Percentiles rank a stretch among this genome's conserved stretches.
Evolutionary conservation across 1,139 yeast genomes (phyloP).

Genomic region (Sporopachydermia cereana): DNA sequence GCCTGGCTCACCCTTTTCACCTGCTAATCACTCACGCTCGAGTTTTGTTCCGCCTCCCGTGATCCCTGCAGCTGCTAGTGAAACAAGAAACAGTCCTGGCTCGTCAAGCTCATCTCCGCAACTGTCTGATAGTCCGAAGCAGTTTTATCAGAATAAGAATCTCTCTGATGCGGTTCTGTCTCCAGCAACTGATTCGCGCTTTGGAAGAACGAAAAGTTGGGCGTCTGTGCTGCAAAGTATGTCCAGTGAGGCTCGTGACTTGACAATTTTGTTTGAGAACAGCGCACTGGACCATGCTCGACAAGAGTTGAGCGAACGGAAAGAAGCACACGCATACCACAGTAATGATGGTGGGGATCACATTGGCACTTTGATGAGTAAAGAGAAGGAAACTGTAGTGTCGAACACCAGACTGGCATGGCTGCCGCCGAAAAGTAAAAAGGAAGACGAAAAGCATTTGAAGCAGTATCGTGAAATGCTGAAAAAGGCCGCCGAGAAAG

Average conservation of each 20-base stretch:
- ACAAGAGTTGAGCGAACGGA: constrained; percentile 4
- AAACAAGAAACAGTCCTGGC: not conserved
- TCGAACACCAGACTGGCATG: constrained; percentile 51
- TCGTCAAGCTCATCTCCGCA: constrained; percentile 7
- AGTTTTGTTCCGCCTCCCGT: not conserved
- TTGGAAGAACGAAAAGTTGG: constrained; percentile 10
- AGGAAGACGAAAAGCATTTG: constrained; percentile 45
- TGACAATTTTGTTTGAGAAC: constrained; percentile 30
- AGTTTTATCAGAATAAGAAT: not conserved
- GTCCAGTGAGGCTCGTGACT: constrained; percentile 38
- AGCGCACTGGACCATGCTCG: constrained; percentile 8
- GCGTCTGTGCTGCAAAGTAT: constrained; percentile 10
- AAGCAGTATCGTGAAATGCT: constrained; percentile 42
- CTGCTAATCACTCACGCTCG: constrained; percentile 6
- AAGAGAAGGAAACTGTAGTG: constrained; percentile 23
- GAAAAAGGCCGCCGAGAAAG: constrained; percentile 34
- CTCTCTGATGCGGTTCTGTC: not conserved
- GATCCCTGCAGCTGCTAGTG: constrained; percentile 8
- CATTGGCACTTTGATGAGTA: constrained; percentile 15
- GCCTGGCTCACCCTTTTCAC: constrained; percentile 9
- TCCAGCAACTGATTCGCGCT: constrained; percentile 18
- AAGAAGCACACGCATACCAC: constrained; percentile 6
- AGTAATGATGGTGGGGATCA: constrained; percentile 9
- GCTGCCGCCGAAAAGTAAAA: constrained; percentile 52
- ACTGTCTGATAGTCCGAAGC: constrained; percentile 1